Evolutionary conservation across 116 monocot species (phyloP).

Genomic region (Papilionanthe hybrid): DNA sequence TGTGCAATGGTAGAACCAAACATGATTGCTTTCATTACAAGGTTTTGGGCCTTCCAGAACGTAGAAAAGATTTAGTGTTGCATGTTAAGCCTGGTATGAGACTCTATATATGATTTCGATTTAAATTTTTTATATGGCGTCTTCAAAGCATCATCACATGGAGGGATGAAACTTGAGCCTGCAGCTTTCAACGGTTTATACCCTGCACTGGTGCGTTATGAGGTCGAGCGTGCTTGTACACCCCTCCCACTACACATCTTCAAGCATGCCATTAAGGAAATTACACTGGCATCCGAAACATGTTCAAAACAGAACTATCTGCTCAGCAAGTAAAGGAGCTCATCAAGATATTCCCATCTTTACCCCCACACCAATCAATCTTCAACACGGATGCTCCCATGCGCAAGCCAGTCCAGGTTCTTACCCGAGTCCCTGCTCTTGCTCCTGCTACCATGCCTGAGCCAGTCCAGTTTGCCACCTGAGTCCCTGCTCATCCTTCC

Average conservation of each 20-base stretch:
- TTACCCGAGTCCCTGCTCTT: background rate
- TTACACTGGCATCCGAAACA: background rate
- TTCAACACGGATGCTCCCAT: background rate
- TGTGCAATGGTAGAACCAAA: conserved; percentile 17
- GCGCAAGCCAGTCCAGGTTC: background rate
- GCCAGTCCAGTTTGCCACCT: too few species aligned
- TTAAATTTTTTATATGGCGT: conserved; percentile 15
- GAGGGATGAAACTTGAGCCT: conserved; percentile 23
- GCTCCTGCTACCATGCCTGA: too few species aligned
- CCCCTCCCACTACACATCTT: conserved; percentile 4
- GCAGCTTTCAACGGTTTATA: conserved; percentile 18
- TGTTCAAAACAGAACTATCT: conserved; percentile 6
- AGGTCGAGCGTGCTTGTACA: conserved; percentile 1
- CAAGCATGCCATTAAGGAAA: conserved; percentile 3
- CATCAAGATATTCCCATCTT: background rate
- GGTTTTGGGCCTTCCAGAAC: conserved; percentile 18
- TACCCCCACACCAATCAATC: background rate
- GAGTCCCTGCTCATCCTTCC: background rate
- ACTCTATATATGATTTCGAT: conserved; percentile 20
- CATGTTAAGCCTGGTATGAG: conserved; percentile 11
- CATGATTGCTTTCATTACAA: conserved; percentile 18
- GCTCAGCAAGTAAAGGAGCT: conserved; percentile 1
- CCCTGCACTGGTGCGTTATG: conserved; percentile 18
- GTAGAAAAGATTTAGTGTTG: conserved; percentile 13
- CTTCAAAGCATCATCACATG: conserved; percentile 17